These are phyloP conservation scores for Termitomyces heimii DNA, from an alignment of 768 basidiomycete genomes.

Conservation along the genomic window DNA sequence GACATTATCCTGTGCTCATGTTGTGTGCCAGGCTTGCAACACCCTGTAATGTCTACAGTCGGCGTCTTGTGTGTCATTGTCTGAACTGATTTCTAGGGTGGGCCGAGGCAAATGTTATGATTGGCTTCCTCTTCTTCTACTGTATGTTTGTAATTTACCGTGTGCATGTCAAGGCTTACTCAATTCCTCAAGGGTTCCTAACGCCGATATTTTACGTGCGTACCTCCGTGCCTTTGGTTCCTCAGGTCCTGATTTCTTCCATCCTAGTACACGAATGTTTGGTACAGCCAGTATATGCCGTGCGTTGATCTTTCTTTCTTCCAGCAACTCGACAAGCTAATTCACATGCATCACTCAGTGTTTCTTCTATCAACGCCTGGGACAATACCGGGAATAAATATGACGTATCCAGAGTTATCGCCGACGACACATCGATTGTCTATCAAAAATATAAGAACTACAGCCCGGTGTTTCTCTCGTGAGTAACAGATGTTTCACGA, in stretches of 20 bases:
- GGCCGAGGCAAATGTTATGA: constrained; percentile 66
- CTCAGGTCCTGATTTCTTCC: constrained; percentile 11
- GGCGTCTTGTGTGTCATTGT: constrained; percentile 2
- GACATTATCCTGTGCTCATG: constrained; percentile 3
- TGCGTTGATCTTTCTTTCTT: constrained; percentile 21
- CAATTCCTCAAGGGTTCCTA: constrained; percentile 33
- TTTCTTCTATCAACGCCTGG: constrained; percentile 46
- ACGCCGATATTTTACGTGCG: constrained; percentile 42
- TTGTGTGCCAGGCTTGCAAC: constrained; percentile 32
- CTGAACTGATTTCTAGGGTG: constrained; percentile 41
- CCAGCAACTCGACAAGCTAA: constrained; percentile 1
- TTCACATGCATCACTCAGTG: constrained; percentile 14
- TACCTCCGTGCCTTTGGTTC: not conserved
- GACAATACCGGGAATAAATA: constrained; percentile 51
- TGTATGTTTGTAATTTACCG: constrained; percentile 30
- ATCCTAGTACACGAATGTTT: constrained; percentile 43
- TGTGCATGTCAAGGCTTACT: not conserved
- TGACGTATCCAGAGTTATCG: constrained; percentile 37
- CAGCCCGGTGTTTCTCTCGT: constrained; percentile 44
- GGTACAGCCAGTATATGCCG: constrained; percentile 57
- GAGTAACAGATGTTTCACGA: constrained; percentile 8
- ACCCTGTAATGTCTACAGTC: constrained; percentile 29
- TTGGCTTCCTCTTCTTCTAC: constrained; percentile 60
- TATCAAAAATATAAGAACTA: constrained; percentile 39
- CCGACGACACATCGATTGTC: constrained; percentile 32